phyloP scores from a whole-genome alignment of 2,329 filamentous ascomycete species.

The Sporothrix humicola region DNA sequence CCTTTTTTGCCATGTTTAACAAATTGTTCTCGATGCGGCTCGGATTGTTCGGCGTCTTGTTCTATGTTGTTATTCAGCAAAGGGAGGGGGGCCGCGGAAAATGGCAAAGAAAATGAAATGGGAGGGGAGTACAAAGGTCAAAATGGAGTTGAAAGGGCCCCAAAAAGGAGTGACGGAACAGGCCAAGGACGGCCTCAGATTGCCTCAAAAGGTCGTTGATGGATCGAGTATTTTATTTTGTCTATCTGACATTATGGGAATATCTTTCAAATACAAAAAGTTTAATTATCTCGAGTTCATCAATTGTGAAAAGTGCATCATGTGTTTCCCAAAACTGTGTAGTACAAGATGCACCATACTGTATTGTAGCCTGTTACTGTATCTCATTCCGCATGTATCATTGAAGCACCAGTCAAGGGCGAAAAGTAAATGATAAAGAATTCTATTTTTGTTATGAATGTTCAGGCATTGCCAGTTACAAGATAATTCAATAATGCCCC shows the following conservation, averaged over 20 bases:
- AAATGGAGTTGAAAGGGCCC: not conserved
- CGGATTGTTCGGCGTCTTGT: conserved; percentile 8
- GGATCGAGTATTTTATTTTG: not conserved
- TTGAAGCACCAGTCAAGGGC: no score
- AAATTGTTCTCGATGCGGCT: not conserved
- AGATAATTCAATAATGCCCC: conserved; percentile 15
- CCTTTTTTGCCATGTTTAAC: not conserved
- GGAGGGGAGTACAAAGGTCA: not conserved
- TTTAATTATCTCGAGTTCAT: not conserved
- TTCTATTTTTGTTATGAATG: conserved; percentile 11
- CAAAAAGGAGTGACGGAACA: conserved; percentile 28
- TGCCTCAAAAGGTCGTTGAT: conserved; percentile 1
- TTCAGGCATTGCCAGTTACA: conserved; percentile 27
- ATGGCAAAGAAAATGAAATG: not conserved
- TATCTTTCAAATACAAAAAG: not conserved
- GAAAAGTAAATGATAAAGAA: not conserved
- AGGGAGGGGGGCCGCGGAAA: not conserved
- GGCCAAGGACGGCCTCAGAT: conserved; percentile 1
- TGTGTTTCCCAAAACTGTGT: no score
- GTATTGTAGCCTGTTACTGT: no score
- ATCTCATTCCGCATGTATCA: no score
- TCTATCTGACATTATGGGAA: not conserved
- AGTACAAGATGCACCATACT: no score
- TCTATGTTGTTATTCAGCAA: not conserved
- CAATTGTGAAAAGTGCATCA: no score